Evolutionary conservation across 1,284 basidiomycete species (phyloP), one percentile per base, ranked within the genome.

Genomic region (Cryptococcus floricola): DNA sequence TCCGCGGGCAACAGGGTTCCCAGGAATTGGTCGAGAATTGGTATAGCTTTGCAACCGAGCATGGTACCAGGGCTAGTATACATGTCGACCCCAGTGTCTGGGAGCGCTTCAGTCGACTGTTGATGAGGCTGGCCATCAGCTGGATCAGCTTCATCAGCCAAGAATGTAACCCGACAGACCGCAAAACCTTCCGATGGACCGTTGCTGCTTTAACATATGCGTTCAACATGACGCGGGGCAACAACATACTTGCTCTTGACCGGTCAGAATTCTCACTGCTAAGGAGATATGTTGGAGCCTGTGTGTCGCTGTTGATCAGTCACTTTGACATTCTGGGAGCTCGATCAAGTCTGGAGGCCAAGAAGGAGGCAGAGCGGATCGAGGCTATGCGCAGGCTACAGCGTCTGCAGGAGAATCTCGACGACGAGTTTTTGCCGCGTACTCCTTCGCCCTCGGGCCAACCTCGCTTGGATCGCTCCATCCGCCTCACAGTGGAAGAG

Each of bases 141-240:
- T 99, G 96, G 96, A 91, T 98, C 27, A 87, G 91, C 27, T 98
- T 99, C 79, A 96, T 98, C 61, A 97, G 92, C 76, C 94, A 98
- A 71, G 91, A 95, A 68, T 99, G 96, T 77, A 90, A 97, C 67
- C 91, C 93, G 2, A 89, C 91, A 45, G 95, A 98, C 74, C 85
- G 92, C 59, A 91, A 89, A 76, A 98, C 94, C 0, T 99, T 99
- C 83, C 88, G 91, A 71, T 98, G 95, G 93, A 95, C 96, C 1
- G 93, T 99, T 53, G 90, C 89, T 52, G 94, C 96, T 4, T 84
- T 99, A 18, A 92, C 97, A 70, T 98, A 96, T 70, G 89, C 93
- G 3, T 85, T 93, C 66, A 84, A 88, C 67, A 87, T 94, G 62
- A 98, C 95, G 5, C 84, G 87, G 61, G 86, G 89, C 52, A 91